Percentiles rank a stretch among this genome's conserved stretches.
These are phyloP conservation scores for Urochloa ruziziensis DNA, from an alignment of 176 grass and related monocot genomes.

Conservation along the genomic window DNA sequence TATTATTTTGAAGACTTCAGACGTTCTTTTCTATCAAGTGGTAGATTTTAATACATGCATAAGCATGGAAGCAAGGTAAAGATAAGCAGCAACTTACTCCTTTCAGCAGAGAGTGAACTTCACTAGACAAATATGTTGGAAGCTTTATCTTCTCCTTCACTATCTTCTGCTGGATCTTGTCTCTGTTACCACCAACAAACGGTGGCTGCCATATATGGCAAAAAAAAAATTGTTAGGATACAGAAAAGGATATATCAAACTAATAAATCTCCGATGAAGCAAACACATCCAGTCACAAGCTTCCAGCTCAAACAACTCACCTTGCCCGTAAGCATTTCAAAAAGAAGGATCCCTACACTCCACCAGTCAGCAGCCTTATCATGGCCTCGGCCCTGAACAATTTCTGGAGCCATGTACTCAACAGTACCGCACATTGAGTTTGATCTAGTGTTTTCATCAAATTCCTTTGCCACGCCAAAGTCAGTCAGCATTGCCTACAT, in stretches of 20 bases:
- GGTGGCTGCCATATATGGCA: constrained; percentile 66
- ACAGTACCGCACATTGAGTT: constrained; percentile 95
- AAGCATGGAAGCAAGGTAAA: neutral
- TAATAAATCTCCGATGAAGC: neutral
- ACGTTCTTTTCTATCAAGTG: neutral
- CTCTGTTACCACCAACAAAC: constrained; percentile 75
- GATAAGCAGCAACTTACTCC: constrained; percentile 62
- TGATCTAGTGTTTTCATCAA: constrained; percentile 94
- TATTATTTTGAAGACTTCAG: neutral
- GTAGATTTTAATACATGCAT: neutral
- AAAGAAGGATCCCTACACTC: constrained; percentile 95
- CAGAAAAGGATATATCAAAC: constrained; percentile 4
- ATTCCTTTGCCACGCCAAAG: constrained; percentile 95
- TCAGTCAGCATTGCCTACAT: constrained; percentile 98
- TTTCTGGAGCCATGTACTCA: constrained; percentile 99
- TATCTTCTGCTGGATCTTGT: constrained; percentile 94
- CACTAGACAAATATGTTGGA: constrained; percentile 66
- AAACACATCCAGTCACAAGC: constrained; percentile 1
- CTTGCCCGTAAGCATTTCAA: constrained; percentile 99
- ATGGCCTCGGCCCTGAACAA: constrained; percentile 84
- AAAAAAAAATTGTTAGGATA: neutral
- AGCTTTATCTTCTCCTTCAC: constrained; percentile 94
- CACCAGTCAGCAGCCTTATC: constrained; percentile 99
- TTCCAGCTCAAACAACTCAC: constrained; percentile 36
- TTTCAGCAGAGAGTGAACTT: constrained; percentile 94